Percentiles rank a stretch among this genome's conserved stretches.
Conservation (phyloP, 495 filamentous ascomycete genomes). For the Lasiosphaeria miniovina region DNA sequence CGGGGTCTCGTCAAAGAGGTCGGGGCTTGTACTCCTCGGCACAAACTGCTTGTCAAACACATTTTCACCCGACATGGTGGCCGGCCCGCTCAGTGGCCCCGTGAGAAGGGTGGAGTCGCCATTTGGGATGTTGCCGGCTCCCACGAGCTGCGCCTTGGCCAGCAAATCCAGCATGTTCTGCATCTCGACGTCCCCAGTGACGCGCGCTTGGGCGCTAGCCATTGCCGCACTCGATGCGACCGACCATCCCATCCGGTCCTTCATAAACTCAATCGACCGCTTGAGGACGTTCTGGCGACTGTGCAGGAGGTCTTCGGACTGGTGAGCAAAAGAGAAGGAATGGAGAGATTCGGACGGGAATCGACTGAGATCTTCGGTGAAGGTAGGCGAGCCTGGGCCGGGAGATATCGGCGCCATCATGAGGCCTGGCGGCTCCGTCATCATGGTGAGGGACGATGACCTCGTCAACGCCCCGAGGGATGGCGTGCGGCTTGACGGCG, state of each 20-base stretch:
- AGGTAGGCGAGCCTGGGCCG: conserved; percentile 65
- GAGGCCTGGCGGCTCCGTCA: conserved; percentile 39
- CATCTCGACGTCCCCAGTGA: conserved; percentile 78
- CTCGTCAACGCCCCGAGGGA: conserved; percentile 57
- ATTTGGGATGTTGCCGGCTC: conserved; percentile 49
- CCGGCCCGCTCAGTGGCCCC: conserved; percentile 75
- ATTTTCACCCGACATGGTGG: conserved; percentile 62
- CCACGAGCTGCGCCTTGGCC: conserved; percentile 70
- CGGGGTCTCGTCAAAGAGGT: conserved; percentile 37
- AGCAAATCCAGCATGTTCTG: conserved; percentile 90
- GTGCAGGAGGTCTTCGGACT: conserved; percentile 86
- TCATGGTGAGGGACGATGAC: conserved; percentile 60
- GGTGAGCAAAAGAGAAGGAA: conserved; percentile 97
- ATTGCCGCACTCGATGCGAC: conserved; percentile 49
- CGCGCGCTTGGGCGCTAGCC: conserved; percentile 75
- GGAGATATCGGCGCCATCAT: conserved; percentile 45
- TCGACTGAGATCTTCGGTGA: conserved; percentile 82
- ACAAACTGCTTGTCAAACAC: conserved; percentile 78
- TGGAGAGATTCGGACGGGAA: conserved; percentile 96
- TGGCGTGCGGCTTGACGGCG: conserved; percentile 56
- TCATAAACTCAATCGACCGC: conserved; percentile 95
- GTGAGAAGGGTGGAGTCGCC: conserved; percentile 37
- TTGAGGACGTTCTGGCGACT: conserved; percentile 92
- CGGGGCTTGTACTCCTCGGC: conserved; percentile 51
- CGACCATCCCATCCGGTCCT: conserved; percentile 83